These are phyloP conservation scores for Conticribra weissflogii DNA, from an alignment of 108 stramenopile species.

Conservation along the genomic window DNA sequence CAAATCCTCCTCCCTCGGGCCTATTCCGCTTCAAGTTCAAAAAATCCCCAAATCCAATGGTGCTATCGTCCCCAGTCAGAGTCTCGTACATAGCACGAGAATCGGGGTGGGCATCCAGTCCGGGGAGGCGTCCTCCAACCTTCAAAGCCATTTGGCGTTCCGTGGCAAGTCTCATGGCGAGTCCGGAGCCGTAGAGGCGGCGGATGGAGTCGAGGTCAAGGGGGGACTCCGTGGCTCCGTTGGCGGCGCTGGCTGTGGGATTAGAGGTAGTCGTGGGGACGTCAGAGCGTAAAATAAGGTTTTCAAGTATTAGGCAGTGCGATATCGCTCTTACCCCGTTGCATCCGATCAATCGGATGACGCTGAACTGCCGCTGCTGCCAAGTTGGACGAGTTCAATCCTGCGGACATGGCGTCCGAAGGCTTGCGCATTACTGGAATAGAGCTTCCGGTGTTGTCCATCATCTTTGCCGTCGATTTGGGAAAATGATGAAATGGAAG, in stretches of 20 bases:
- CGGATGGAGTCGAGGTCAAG: constrained; percentile 72
- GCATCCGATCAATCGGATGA: constrained; percentile 86
- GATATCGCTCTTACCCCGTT: constrained; percentile 69
- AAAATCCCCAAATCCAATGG: constrained; percentile 77
- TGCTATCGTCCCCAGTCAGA: constrained; percentile 72
- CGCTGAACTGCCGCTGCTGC: constrained; percentile 63
- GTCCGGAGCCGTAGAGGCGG: constrained; percentile 81
- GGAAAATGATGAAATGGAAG: not conserved
- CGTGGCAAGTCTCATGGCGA: constrained; percentile 87
- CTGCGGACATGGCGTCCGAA: constrained; percentile 72
- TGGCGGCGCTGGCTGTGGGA: constrained; percentile 15
- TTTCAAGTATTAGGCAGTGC: no score
- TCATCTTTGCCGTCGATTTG: constrained; percentile 5
- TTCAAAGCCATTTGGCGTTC: constrained; percentile 74
- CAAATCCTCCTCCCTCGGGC: constrained; percentile 52
- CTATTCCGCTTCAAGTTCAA: constrained; percentile 64
- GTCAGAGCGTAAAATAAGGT: constrained; percentile 2
- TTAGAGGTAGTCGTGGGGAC: constrained; percentile 12
- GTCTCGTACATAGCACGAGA: constrained; percentile 77
- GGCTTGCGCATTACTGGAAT: constrained; percentile 85
- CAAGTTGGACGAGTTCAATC: constrained; percentile 79
- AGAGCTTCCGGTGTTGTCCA: constrained; percentile 26
- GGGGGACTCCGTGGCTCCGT: constrained; percentile 38
- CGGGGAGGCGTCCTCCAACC: constrained; percentile 57
- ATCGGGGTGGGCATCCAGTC: constrained; percentile 55